Percentiles rank a stretch among this genome's conserved stretches.
phyloP scores from a whole-genome alignment of 1,139 yeast genomes.

The Kluyveromyces sp. region DNA sequence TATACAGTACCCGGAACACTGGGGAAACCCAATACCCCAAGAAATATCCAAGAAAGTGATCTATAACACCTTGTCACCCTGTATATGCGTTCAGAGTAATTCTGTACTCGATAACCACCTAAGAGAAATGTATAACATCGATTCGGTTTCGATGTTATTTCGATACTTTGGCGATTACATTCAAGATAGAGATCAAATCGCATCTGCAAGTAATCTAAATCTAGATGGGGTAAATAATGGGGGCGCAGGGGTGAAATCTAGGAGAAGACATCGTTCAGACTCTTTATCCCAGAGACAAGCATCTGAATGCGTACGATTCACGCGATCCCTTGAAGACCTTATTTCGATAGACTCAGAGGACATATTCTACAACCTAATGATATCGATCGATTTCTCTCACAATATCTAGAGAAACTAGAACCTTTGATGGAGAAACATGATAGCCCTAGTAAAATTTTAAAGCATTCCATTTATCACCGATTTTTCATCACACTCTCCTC shows the following conservation, averaged over 20 bases:
- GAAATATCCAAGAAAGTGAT: conserved; percentile 28
- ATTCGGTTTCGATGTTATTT: conserved; percentile 26
- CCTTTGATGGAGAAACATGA: conserved; percentile 20
- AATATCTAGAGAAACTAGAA: conserved; percentile 29
- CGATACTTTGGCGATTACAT: conserved; percentile 30
- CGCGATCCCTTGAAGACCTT: conserved; percentile 38
- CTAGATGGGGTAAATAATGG: background rate
- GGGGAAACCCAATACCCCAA: conserved; percentile 24
- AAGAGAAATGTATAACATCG: conserved; percentile 20
- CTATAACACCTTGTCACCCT: conserved; percentile 29
- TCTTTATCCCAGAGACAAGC: conserved; percentile 27
- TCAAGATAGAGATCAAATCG: conserved; percentile 28
- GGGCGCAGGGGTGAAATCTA: background rate
- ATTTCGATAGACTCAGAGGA: conserved; percentile 18
- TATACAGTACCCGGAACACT: conserved; percentile 22
- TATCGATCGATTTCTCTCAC: conserved; percentile 30
- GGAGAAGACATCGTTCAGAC: conserved; percentile 12
- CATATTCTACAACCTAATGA: conserved; percentile 26
- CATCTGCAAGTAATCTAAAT: conserved; percentile 10
- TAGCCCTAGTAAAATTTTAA: conserved; percentile 24
- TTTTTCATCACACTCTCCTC: conserved; percentile 57
- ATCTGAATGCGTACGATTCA: conserved; percentile 37
- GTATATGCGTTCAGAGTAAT: conserved; percentile 28
- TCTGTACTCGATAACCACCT: conserved; percentile 23
- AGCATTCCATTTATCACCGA: conserved; percentile 47